Conservation (phyloP, 176 grass and related monocot species). For the Musa itinerans region DNA sequence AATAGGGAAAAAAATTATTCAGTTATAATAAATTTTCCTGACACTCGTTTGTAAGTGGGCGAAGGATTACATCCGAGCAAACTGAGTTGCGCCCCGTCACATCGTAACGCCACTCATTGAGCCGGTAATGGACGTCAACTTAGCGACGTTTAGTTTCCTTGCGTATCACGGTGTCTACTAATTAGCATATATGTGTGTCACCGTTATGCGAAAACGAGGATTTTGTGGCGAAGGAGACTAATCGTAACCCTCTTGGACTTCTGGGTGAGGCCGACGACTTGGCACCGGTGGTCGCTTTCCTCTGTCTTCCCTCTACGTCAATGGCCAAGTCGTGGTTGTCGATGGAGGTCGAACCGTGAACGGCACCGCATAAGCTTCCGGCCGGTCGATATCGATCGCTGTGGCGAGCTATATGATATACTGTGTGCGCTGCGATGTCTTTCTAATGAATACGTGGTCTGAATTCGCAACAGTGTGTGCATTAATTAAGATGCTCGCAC, state of each 20-base stretch:
- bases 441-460: too few species aligned
- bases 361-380: not conserved
- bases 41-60: not conserved
- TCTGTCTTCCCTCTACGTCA: conserved; percentile 26
- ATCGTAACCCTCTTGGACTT: not conserved
- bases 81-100: not conserved
- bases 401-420: too few species aligned
- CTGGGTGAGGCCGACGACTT: conserved; percentile 16
- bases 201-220: conserved; percentile 1
- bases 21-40: too few species aligned
- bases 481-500: too few species aligned
- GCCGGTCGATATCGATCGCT: too few species aligned
- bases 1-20: too few species aligned
- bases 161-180: not conserved
- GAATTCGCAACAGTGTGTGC: too few species aligned
- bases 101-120: not conserved
- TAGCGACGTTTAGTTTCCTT: not conserved
- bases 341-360: conserved; percentile 17
- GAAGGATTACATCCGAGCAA: not conserved
- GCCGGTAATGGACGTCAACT: not conserved
- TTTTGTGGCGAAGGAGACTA: not conserved
- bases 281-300: conserved; percentile 8
- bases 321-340: conserved; percentile 18
- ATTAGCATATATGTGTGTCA: not conserved
- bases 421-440: too few species aligned